Conservation (phyloP, 495 filamentous ascomycete species). For the Emericellopsis terricola region DNA sequence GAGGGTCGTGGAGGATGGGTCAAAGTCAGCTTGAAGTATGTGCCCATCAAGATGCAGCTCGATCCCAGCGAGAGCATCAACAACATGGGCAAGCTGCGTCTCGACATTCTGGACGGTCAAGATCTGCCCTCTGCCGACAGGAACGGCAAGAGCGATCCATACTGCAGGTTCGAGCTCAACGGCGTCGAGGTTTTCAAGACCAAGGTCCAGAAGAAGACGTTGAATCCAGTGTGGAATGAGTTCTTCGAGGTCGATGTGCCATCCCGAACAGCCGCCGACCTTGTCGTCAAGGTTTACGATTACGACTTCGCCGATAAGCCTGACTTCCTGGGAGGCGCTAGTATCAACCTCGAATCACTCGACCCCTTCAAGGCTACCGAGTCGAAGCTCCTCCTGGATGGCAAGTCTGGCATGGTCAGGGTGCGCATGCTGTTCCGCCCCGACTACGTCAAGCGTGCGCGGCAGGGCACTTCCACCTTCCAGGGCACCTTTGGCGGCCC, state of each 20-base stretch:
- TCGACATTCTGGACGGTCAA: constrained; percentile 75
- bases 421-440: constrained; percentile 87
- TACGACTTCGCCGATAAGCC: constrained; percentile 91
- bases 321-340: constrained; percentile 60
- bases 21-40: constrained; percentile 81
- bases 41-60: constrained; percentile 83
- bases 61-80: constrained; percentile 94
- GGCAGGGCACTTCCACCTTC: constrained; percentile 87
- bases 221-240: constrained; percentile 91
- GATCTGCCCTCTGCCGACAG: constrained; percentile 84
- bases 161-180: constrained; percentile 82
- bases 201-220: constrained; percentile 87
- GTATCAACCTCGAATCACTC: constrained; percentile 66
- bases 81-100: constrained; percentile 86
- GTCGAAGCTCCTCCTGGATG: constrained; percentile 58
- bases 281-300: constrained; percentile 73
- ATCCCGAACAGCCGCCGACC: constrained; percentile 70
- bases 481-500: constrained; percentile 78
- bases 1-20: constrained; percentile 64
- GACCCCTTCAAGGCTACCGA: constrained; percentile 69
- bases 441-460: constrained; percentile 70
- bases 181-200: constrained; percentile 82
- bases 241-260: constrained; percentile 71
- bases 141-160: constrained; percentile 93
- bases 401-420: constrained; percentile 70